Evolutionary conservation across 2,329 filamentous ascomycete genomes (phyloP), one percentile per base, ranked within the genome.

Genomic region (Phyllosticta capitalensis): DNA sequence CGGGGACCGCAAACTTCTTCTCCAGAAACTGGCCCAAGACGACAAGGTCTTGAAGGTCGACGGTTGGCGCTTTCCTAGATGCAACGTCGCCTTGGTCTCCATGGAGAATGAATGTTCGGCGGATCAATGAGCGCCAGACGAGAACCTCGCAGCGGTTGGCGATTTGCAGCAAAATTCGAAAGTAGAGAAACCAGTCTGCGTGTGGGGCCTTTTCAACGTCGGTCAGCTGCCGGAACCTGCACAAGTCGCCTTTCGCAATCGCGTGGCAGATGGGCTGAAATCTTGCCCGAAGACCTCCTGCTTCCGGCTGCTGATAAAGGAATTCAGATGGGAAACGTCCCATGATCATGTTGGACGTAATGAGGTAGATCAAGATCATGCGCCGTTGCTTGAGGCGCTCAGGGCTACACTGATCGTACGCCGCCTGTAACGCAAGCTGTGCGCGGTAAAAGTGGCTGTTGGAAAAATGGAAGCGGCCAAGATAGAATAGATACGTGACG

Each of bases 401-500:
- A n/a, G 71, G 68, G 63, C 63, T 62, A 64, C 89, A 89, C 72
- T 95, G 87, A 55, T 86, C 76, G 72, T 95, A 96, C 2, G 92
- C 90, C 24, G 86, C 81, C 67, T 95, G 83, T 6, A 96, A 78
- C 38, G 87, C 90, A 54, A 84, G 78, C 56, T 87, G 83, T 0
- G 92, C 90, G 24, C 88, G 85, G 63, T 83, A 84, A 72, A 90
- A 96, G 69, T 95, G 87, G 65, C 85, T 88, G 71, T 90, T 92
- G 63, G 89, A 85, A 71, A 95, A 90, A 68, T 92, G 85, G 74
- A 92, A 96, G 61, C 91, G 87, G 19, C 92, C 92, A 5, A 97
- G 85, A 70, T 96, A 96, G 76, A 96, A 96, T 14, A 97, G 85
- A 67, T 92, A 97, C 3, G 91, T 95, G 55, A 96, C 90, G 54